Conservation (phyloP, 1,139 yeast genomes). For the Taiozyma sp. region DNA sequence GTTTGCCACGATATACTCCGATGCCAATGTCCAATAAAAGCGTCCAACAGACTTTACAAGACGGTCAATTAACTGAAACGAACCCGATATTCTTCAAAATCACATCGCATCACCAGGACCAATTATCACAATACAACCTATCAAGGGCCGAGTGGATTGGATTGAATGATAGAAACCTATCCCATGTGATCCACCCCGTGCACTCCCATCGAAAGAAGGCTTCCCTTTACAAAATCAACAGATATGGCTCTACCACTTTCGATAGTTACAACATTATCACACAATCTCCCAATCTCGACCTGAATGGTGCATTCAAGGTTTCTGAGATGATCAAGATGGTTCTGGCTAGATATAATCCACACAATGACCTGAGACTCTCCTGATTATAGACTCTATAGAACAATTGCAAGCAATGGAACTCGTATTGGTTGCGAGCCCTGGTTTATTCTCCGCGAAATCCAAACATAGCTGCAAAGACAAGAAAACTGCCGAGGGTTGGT, state of each 20-base stretch:
- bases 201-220: not conserved
- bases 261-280: not conserved
- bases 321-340: not conserved
- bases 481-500: too few species aligned
- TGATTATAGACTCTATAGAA: not conserved
- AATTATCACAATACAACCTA: not conserved
- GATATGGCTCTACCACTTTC: not conserved
- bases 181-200: not conserved
- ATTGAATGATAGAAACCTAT: not conserved
- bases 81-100: not conserved
- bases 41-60: not conserved
- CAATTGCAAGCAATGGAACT: not conserved
- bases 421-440: not conserved
- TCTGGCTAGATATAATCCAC: not conserved
- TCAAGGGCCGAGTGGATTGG: not conserved
- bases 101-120: not conserved
- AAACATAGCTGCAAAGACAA: not conserved
- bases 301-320: not conserved
- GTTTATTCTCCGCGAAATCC: not conserved
- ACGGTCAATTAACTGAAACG: not conserved
- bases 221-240: not conserved
- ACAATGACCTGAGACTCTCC: not conserved
- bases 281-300: slow-evolving; percentile 2
- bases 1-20: not conserved
- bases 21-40: not conserved